Evolutionary conservation across 306 rosid species (phyloP), one percentile per base, ranked within the genome.

Genomic region (Rubus parviflorus): DNA sequence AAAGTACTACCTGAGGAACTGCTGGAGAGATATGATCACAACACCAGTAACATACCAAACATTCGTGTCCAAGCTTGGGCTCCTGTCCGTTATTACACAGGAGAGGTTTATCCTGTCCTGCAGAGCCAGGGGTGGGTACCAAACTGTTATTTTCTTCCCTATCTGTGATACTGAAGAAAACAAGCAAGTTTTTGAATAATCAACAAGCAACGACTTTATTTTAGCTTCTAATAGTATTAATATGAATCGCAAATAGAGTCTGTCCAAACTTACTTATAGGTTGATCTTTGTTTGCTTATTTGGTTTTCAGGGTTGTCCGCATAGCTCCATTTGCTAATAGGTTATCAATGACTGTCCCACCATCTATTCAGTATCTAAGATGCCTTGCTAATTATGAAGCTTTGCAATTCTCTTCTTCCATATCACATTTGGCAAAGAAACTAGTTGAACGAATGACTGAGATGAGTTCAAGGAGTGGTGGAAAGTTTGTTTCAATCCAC

Each of bases 261-360:
- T 75, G 51, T 69, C 72, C 63, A 65, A 67, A 79, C 41, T 78
- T 25, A 79, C 52, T 51, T 41, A 45, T 61, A 17, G 49, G 47
- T 48, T 53, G 23, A 17, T 63, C 46, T 75, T 75, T 66, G 48
- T 46, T 72, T 61, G 53, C 9, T 69, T 74, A 66, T 66, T 74
- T 61, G 10, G 66, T 15, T 70, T 60, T 82, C 93, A 96, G 99
- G 86, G 91, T 92, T 73, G 78, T 96, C 68, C 91, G 98, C 58
- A 84, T 96, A 70, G 84, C 97, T 43, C 99, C 98, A 72, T 96
- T 92, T 83, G 97, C 97, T 63, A 96, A 96, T 81, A 93, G 99
- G 80, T 84, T 96, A 86, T 92, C 98, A 6, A 86, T 96, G 99
- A 92, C 83, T 80, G 90, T 96, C 80, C 98, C 99, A 57, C 94